Percentiles rank a stretch among this genome's conserved stretches.
Conservation (phyloP, 2,329 filamentous ascomycete species). For the Coniochaeta sp. region DNA sequence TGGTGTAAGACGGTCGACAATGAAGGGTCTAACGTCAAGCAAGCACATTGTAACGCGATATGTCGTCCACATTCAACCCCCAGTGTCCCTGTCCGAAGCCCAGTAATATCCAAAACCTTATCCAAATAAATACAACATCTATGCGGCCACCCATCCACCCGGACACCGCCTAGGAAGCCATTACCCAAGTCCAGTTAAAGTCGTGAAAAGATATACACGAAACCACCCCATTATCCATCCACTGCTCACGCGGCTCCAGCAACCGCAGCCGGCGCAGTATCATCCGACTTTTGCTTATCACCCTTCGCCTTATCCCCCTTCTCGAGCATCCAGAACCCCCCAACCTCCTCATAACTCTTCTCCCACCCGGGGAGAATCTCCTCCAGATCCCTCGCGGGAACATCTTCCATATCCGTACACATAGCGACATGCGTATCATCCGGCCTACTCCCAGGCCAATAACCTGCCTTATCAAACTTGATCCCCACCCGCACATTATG, state of each 20-base stretch:
- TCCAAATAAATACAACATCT: too few relatives aligned
- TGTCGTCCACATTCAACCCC: too few relatives aligned
- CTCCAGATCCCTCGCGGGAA: conserved; percentile 9
- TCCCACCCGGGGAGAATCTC: conserved; percentile 11
- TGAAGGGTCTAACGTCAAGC: too few relatives aligned
- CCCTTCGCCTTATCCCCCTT: conserved; percentile 11
- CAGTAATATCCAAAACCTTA: too few relatives aligned
- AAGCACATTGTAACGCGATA: too few relatives aligned
- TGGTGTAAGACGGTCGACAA: too few relatives aligned
- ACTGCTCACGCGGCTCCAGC: background rate
- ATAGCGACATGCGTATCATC: conserved; percentile 7
- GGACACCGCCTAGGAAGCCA: too few relatives aligned
- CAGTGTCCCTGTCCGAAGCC: too few relatives aligned
- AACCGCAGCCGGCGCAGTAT: background rate
- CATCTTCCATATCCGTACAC: conserved; percentile 12
- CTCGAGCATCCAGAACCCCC: conserved; percentile 9
- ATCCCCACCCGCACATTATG: conserved; percentile 9
- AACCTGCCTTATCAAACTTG: conserved; percentile 10
- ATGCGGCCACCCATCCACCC: too few relatives aligned
- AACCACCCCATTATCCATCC: background rate
- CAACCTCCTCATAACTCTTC: conserved; percentile 5
- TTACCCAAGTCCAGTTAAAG: too few relatives aligned
- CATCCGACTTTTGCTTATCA: background rate
- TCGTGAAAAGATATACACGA: too few relatives aligned
- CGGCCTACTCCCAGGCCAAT: conserved; percentile 6